Conservation (phyloP, 2,329 filamentous ascomycete genomes). For the Taxawa tesnikishii region DNA sequence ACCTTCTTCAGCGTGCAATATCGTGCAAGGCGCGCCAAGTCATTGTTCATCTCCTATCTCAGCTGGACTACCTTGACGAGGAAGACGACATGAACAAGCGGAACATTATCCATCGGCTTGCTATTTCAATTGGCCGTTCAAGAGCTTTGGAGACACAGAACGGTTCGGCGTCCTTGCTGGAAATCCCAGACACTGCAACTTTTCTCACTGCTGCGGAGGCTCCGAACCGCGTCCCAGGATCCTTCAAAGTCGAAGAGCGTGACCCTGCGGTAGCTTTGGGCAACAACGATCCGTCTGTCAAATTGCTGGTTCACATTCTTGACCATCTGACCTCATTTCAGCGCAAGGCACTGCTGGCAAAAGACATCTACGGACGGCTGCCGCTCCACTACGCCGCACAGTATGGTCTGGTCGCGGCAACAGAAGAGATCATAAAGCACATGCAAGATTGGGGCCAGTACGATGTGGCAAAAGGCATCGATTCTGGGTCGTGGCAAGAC, state of each 20-base stretch:
- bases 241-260: conserved; percentile 54
- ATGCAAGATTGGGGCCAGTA: conserved; percentile 88
- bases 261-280: conserved; percentile 44
- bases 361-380: conserved; percentile 69
- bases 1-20: conserved; percentile 67
- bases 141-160: conserved; percentile 36
- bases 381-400: conserved; percentile 91
- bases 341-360: conserved; percentile 51
- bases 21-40: conserved; percentile 55
- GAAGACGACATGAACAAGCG: conserved; percentile 86
- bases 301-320: conserved; percentile 51
- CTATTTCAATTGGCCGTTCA: conserved; percentile 80
- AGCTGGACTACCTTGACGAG: conserved; percentile 64
- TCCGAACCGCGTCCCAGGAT: conserved; percentile 48
- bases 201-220: conserved; percentile 72
- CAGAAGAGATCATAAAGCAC: conserved; percentile 71
- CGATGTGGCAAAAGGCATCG: conserved; percentile 72
- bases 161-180: conserved; percentile 13
- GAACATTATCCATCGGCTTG: conserved; percentile 83
- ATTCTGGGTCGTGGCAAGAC: conserved; percentile 82
- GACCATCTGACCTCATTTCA: conserved; percentile 58
- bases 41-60: conserved; percentile 57
- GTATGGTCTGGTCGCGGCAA: conserved; percentile 86
- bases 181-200: conserved; percentile 44
- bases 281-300: conserved; percentile 63